These are phyloP conservation scores for Lentinula boryana DNA, from an alignment of 768 basidiomycete species.

Conservation along the genomic window DNA sequence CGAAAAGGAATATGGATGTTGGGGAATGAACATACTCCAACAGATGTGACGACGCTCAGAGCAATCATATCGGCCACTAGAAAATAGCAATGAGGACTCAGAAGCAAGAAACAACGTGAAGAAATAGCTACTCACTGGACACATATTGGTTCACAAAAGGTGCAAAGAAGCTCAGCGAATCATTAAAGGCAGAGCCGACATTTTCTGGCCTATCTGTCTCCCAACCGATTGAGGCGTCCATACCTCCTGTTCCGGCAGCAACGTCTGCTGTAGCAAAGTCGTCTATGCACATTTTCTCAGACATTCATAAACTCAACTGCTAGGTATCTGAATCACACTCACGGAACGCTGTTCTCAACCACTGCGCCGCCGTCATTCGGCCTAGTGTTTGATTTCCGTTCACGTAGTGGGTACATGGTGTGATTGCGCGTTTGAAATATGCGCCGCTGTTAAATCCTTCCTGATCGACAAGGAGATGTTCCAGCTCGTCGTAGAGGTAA, in stretches of 20 bases:
- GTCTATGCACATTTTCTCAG: constrained; percentile 2
- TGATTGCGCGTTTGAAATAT: constrained; percentile 11
- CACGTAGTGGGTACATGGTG: constrained; percentile 12
- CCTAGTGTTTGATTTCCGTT: constrained; percentile 12
- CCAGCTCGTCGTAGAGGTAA: constrained; percentile 10
- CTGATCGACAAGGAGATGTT: constrained; percentile 14
- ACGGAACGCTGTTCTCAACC: constrained; percentile 14
- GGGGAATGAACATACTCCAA: constrained; percentile 13
- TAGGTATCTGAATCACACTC: background rate
- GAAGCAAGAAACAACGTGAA: background rate
- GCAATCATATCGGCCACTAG: constrained; percentile 18
- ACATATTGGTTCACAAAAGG: constrained; percentile 10
- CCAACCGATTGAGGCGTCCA: constrained; percentile 18
- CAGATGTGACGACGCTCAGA: constrained; percentile 11
- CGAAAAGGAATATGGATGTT: constrained; percentile 11
- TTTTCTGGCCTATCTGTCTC: constrained; percentile 16
- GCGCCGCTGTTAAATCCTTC: constrained; percentile 13
- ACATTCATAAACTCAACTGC: background rate
- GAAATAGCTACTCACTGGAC: constrained; percentile 5
- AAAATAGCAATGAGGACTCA: background rate
- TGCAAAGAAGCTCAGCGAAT: constrained; percentile 10
- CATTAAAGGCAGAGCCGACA: constrained; percentile 11
- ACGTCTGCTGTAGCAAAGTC: constrained; percentile 18
- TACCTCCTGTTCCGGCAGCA: constrained; percentile 15
- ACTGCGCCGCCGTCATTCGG: constrained; percentile 12